Evolutionary conservation across 2,329 filamentous ascomycete species (phyloP), one percentile per base, ranked within the genome.

Genomic region (Penicillium sp.): DNA sequence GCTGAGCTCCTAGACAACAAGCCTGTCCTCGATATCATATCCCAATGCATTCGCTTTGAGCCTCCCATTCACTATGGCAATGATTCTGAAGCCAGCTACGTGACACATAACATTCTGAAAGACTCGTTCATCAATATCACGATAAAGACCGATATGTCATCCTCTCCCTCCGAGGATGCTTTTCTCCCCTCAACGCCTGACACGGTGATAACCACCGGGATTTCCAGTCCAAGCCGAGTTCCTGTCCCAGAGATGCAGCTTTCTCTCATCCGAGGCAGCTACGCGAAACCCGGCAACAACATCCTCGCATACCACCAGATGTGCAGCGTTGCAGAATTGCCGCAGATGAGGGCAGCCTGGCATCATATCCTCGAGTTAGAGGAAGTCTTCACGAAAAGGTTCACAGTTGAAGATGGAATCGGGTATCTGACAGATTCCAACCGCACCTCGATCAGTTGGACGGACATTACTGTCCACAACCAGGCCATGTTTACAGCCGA

Each of bases 241-340:
- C 1, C 23, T 29, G 26, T 62, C 13, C 58, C 54, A 7, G 55
- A 62, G 17, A 62, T 62, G 55, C 60, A 62, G 44, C 23, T 58
- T n/a, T 31, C 60, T 38, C 52, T 58, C 17, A 19, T 56, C 17
- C 60, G 61, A 46, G 46, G 58, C 47, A 31, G 35, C 38, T 49
- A 61, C 21, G 53, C n/a, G 26, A 52, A 13, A 30, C 62, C 45
- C 15, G 59, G 58, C 30, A 52, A 45, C 17, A 64, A 55, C 26
- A 62, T 58, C 5, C 58, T 62, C 26, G 41, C 35, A 29, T 52
- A 48, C 35, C 45, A 35, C 13, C 31, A 35, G 8, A 11, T 9
- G 13, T 35, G 31, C 31, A 13, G 13, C 3, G 31, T 35, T 9
- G 31, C 31, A 35, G 31, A 35, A 13, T 13, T 49, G n/a, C 48